Evolutionary conservation across 345 rosid genomes (phyloP), one percentile per base, ranked within the genome.

Genomic region (Melastoma malabathricum): DNA sequence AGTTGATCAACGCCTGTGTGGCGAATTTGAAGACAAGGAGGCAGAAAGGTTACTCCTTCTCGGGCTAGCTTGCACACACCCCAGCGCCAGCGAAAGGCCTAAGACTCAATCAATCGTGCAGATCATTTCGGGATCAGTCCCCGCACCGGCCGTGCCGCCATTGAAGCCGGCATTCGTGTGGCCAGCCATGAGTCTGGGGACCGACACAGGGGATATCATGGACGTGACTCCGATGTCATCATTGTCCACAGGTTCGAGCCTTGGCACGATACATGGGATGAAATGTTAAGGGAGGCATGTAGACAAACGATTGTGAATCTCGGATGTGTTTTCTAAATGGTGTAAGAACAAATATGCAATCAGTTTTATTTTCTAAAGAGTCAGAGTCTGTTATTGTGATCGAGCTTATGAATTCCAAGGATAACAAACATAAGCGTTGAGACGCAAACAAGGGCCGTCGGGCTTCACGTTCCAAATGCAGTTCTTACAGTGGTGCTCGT

Each of bases 161-260:
- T 72, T 73, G 44, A 78, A 70, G 63, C 81, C 82, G 0, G 63
- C 77, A 1, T 82, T 78, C 13, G 55, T 73, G 7, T 81, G 82
- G 89, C 67, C 62, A 4, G 38, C 58, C 29, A 27, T 7, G 49
- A 54, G 48, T 4, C 59, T 50, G 0, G 9, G 23, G 59, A 47
- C 57, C 47, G 48, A 38, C 15, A 43, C 46, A 15, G 66, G 22
- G 12, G 19, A 47, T 25, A 51, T 62, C 3, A 29, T 58, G 0
- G 68, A 54, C 13, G 59, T 71, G 12, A 70, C 70, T 43, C 67
- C 72, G 6, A 50, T 59, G 1, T 51, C 76, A 6, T 73, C 65
- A 5, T 48, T 25, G 6, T 61, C 54, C 6, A 27, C 31, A 6
- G 31, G 6, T 2, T 27, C 31, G 31, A 27, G n/a, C n/a, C n/a